These are phyloP conservation scores for Leishmania martiniquensis DNA, from an alignment of 208 protist genomes.

Conservation along the genomic window DNA sequence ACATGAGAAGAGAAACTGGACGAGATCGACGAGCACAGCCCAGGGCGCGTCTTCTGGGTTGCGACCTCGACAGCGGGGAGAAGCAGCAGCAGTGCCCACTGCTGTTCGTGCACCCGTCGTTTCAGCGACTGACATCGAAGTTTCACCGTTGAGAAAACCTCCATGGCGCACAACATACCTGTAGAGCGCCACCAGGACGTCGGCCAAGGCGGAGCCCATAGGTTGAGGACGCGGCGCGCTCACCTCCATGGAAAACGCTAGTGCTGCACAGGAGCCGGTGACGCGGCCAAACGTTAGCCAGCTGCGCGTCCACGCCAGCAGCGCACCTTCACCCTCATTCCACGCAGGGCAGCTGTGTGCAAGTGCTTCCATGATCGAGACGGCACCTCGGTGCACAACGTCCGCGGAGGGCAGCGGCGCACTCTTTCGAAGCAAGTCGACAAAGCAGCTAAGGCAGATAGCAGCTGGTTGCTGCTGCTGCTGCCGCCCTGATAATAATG, in stretches of 20 bases:
- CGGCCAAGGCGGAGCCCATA: conserved; percentile 11
- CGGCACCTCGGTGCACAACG: conserved; percentile 1
- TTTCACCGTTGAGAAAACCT: background rate
- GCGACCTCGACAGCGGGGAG: background rate
- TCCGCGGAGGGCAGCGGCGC: background rate
- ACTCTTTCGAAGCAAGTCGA: background rate
- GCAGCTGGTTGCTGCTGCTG: background rate
- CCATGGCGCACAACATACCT: conserved; percentile 7
- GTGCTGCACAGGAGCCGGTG: background rate
- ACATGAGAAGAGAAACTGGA: conserved; percentile 18
- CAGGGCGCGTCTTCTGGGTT: background rate
- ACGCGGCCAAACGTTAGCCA: background rate
- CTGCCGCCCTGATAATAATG: too few species aligned
- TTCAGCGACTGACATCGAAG: background rate
- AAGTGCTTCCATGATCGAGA: conserved; percentile 15
- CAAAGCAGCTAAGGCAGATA: conserved; percentile 15
- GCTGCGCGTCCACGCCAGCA: background rate
- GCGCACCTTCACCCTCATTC: background rate
- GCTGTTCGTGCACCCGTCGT: background rate
- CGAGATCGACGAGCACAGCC: conserved; percentile 23
- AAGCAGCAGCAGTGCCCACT: background rate
- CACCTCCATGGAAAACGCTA: background rate
- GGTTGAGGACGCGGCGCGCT: background rate
- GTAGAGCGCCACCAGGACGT: conserved; percentile 18
- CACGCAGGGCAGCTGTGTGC: background rate